Conservation (phyloP, 345 rosid species). For the Abelmoschus esculentus region DNA sequence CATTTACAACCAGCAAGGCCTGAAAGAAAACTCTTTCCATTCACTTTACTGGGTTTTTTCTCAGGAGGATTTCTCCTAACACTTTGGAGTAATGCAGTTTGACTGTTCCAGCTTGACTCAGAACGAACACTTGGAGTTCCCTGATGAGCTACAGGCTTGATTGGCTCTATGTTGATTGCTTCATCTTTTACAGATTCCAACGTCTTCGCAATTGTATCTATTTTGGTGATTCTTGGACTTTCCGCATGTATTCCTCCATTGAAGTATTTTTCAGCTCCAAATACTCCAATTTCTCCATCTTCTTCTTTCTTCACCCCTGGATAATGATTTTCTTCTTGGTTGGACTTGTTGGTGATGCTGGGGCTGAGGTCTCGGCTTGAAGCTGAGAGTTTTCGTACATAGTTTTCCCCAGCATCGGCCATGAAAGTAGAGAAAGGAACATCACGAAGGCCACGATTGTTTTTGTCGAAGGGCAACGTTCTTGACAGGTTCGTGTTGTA, state of each 20-base stretch:
- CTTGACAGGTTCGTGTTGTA: conserved; percentile 20
- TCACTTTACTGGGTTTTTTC: conserved; percentile 21
- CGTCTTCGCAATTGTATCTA: conserved; percentile 11
- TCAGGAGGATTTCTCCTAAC: background rate
- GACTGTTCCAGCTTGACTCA: conserved; percentile 65
- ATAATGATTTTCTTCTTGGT: conserved; percentile 14
- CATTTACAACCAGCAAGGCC: conserved; percentile 50
- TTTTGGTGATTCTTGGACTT: conserved; percentile 29
- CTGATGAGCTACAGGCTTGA: conserved; percentile 20
- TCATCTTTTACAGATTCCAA: conserved; percentile 14
- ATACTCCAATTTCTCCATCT: conserved; percentile 69
- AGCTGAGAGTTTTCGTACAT: conserved; percentile 25
- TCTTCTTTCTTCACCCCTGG: conserved; percentile 28
- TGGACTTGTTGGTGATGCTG: background rate
- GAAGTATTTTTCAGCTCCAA: conserved; percentile 82
- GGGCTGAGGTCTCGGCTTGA: conserved; percentile 16
- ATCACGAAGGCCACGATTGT: conserved; percentile 21
- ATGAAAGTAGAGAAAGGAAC: conserved; percentile 50
- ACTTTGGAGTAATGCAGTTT: conserved; percentile 29
- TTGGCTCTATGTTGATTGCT: conserved; percentile 12
- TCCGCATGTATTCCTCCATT: conserved; percentile 46
- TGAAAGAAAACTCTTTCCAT: conserved; percentile 42
- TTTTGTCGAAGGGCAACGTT: conserved; percentile 23
- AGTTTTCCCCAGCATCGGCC: conserved; percentile 32
- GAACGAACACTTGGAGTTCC: conserved; percentile 50